These are phyloP conservation scores for Corchorus capsularis DNA, from an alignment of 345 rosid genomes.

Conservation along the genomic window DNA sequence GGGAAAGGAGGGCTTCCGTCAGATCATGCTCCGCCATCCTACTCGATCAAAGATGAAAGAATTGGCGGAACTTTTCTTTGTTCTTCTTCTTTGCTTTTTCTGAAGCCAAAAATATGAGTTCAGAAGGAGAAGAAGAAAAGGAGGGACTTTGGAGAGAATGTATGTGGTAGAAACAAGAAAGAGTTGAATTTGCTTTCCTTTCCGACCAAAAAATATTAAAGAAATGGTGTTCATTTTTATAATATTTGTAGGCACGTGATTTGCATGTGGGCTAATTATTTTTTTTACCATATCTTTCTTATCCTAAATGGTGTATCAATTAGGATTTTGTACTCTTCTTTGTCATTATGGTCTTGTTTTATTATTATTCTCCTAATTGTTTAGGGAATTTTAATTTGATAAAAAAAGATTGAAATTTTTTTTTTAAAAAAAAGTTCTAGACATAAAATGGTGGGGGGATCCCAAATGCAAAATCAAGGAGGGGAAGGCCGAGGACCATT, in stretches of 20 bases:
- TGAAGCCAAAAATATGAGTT: neutral
- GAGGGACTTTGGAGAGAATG: neutral
- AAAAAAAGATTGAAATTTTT: too few relatives aligned
- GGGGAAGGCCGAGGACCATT: too few relatives aligned
- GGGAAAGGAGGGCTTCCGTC: slow-evolving; percentile 55
- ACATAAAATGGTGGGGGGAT: too few relatives aligned
- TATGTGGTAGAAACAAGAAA: neutral
- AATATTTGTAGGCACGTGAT: neutral
- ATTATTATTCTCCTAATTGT: too few relatives aligned
- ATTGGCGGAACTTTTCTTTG: neutral
- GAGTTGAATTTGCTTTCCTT: neutral
- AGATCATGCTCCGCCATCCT: slow-evolving; percentile 64
- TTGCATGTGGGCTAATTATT: neutral
- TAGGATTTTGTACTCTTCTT: too few relatives aligned
- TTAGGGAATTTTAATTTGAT: too few relatives aligned
- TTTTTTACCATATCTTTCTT: neutral
- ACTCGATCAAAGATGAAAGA: neutral
- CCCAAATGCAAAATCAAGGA: too few relatives aligned
- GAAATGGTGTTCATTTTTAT: neutral
- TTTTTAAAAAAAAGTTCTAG: too few relatives aligned
- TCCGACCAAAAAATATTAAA: neutral
- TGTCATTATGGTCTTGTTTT: neutral
- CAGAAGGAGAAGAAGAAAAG: neutral
- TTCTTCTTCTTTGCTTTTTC: neutral
- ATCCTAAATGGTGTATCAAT: neutral